Evolutionary conservation across 345 rosid genomes (phyloP), one percentile per base, ranked within the genome.

Genomic region (Citrus reticulata): DNA sequence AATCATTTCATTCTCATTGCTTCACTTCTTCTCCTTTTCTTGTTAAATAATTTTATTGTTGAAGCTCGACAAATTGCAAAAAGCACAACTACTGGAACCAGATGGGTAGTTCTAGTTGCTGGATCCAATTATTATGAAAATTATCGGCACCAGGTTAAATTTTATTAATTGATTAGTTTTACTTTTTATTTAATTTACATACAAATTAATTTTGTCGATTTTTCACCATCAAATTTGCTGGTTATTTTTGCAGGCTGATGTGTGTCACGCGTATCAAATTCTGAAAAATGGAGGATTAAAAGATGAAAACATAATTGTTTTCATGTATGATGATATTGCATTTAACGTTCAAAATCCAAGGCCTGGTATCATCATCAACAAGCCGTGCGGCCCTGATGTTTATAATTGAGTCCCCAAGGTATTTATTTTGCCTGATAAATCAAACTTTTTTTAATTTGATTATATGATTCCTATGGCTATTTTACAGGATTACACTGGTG

Each of bases 51-150:
- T 37, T 35, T 37, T 68, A 25, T 32, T 4, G 75, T 49, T 30
- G 75, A 70, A 78, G 60, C 62, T 39, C 51, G 24, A 51, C 54
- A 11, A 29, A 42, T 2, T 40, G 9, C 40, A 32, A 30, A 9
- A 29, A 30, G n/a, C 71, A 74, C 54, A 29, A 60, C 37, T 17
- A 46, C 68, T 1, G 96, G 89, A 24, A 87, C 74, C 61, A 80
- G 81, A 76, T 93, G 97, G 97, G 98, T 95, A 34, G 87, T 93
- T 85, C 80, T 93, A 25, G 79, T 92, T 29, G 93, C 98, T 16
- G 98, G 97, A 22, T 93, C 98, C 4, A 54, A 6, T 3, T 77
- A 68, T 6, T 92, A 81, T 46, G 6, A 0, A 0, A 93, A 93
- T 78, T 93, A 92, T 73, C 74, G 98, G 62, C 98, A 93, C 82